phyloP scores from a whole-genome alignment of 306 rosid genomes.

The Prunus dulcis region DNA sequence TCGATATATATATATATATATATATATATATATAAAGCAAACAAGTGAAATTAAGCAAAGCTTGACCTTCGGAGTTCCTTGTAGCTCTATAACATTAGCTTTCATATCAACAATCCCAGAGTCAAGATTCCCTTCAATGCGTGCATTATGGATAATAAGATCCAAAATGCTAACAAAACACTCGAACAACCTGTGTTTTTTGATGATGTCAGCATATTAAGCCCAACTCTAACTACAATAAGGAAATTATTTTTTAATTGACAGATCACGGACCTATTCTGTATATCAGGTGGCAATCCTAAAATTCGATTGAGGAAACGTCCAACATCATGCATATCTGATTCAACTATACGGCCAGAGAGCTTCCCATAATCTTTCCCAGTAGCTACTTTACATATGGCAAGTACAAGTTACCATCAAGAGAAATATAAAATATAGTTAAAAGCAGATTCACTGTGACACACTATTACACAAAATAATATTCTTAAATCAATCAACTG shows the following conservation, averaged over 20 bases:
- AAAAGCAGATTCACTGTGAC: neutral
- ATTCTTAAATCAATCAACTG: neutral
- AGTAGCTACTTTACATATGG: slow-evolving; percentile 47
- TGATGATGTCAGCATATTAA: slow-evolving; percentile 30
- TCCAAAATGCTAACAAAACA: slow-evolving; percentile 87
- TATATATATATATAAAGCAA: neutral
- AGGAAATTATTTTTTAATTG: slow-evolving; percentile 20
- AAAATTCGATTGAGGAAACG: slow-evolving; percentile 94
- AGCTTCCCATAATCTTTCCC: slow-evolving; percentile 71
- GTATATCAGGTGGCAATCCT: slow-evolving; percentile 92
- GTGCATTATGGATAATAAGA: slow-evolving; percentile 93
- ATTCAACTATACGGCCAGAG: slow-evolving; percentile 81
- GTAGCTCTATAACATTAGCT: slow-evolving; percentile 81
- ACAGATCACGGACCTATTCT: slow-evolving; percentile 65
- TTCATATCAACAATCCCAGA: slow-evolving; percentile 92
- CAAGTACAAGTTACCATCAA: slow-evolving; percentile 16
- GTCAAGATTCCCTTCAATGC: slow-evolving; percentile 94
- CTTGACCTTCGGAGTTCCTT: slow-evolving; percentile 89
- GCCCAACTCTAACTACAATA: slow-evolving; percentile 22
- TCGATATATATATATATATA: neutral
- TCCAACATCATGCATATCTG: slow-evolving; percentile 96
- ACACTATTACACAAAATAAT: neutral
- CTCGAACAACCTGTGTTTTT: slow-evolving; percentile 71
- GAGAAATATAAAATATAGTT: slow-evolving; percentile 10
- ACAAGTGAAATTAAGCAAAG: slow-evolving; percentile 10